These are phyloP conservation scores for Arabidopsis hybrid DNA, from an alignment of 441 rosid species.

Conservation along the genomic window DNA sequence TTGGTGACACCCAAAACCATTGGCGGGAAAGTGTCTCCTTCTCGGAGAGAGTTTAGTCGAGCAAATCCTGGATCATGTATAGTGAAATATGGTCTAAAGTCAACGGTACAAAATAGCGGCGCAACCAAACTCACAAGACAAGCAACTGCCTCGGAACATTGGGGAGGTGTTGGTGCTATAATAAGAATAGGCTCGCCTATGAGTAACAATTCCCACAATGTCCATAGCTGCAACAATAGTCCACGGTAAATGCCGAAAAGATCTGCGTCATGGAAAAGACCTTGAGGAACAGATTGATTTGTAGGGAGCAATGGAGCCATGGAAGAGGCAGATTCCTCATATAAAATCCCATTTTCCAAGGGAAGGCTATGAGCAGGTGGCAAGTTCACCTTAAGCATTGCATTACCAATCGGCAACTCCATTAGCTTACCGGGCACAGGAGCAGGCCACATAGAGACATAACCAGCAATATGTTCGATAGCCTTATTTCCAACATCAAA, in stretches of 20 bases:
- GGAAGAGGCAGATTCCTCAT: slow-evolving; percentile 85
- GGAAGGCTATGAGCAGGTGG: slow-evolving; percentile 96
- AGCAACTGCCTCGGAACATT: slow-evolving; percentile 96
- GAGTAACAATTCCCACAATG: slow-evolving; percentile 88
- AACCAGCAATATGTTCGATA: slow-evolving; percentile 84
- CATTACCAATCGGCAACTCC: slow-evolving; percentile 96
- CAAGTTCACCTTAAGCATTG: slow-evolving; percentile 78
- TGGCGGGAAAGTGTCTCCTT: slow-evolving; percentile 86
- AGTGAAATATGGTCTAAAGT: slow-evolving; percentile 98
- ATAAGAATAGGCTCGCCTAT: slow-evolving; percentile 97
- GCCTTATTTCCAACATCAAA: slow-evolving; percentile 88
- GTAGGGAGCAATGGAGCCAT: slow-evolving; percentile 94
- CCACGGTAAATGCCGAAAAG: slow-evolving; percentile 86
- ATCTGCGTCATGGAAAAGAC: slow-evolving; percentile 96
- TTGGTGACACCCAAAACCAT: slow-evolving; percentile 96
- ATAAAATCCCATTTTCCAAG: slow-evolving; percentile 63
- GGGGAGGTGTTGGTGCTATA: slow-evolving; percentile 98
- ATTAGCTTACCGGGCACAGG: slow-evolving; percentile 85
- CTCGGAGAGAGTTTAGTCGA: slow-evolving; percentile 68
- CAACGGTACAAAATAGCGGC: slow-evolving; percentile 83
- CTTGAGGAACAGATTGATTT: slow-evolving; percentile 93
- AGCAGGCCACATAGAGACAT: slow-evolving; percentile 91
- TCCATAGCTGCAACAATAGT: slow-evolving; percentile 88
- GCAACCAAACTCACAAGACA: slow-evolving; percentile 96
- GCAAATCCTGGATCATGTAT: slow-evolving; percentile 94